Evolutionary conservation across 192 early-diverging fungal species (phyloP).

Genomic region (Backusella parvicylindrica): DNA sequence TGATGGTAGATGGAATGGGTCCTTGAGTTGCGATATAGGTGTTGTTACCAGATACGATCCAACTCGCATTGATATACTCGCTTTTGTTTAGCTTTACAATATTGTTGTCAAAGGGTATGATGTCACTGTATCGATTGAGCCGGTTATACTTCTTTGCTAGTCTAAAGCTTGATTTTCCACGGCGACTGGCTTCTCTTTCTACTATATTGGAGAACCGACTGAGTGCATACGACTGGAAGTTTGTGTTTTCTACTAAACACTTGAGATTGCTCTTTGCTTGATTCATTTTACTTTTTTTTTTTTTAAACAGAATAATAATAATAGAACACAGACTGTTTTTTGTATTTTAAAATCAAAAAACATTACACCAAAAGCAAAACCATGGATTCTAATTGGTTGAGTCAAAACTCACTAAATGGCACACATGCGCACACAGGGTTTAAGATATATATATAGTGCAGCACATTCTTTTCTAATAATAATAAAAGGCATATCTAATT

Average conservation of each 20-base stretch:
- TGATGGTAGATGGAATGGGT: slow-evolving; percentile 68
- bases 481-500: not conserved
- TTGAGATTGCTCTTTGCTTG: not conserved
- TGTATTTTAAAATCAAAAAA: not conserved
- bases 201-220: not conserved
- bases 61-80: slow-evolving; percentile 82
- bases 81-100: not conserved
- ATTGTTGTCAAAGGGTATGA: slow-evolving; percentile 26
- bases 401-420: not conserved
- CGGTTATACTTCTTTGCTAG: not conserved
- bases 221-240: not conserved
- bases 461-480: not conserved
- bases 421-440: not conserved
- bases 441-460: not conserved
- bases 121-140: slow-evolving; percentile 40
- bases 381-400: not conserved
- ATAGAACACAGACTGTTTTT: not conserved
- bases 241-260: not conserved
- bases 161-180: not conserved
- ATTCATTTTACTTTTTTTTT: not conserved
- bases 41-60: slow-evolving; percentile 46
- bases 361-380: not conserved
- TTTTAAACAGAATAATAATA: not conserved
- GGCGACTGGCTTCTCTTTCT: not conserved
- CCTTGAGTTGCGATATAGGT: slow-evolving; percentile 90